phyloP scores from a whole-genome alignment of 2,329 filamentous ascomycete species.

The Hypoxylon sp. region DNA sequence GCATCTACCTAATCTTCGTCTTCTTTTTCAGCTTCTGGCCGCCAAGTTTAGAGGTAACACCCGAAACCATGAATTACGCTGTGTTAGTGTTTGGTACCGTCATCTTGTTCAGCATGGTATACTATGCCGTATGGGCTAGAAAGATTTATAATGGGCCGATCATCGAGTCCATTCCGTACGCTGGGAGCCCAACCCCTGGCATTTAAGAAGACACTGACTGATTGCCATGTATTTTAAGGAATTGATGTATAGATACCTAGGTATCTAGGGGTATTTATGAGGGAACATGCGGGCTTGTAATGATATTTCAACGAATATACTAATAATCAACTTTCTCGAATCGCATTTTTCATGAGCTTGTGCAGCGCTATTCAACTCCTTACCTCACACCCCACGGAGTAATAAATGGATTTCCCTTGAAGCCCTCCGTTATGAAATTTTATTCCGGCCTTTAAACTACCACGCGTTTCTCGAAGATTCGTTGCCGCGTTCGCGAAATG shows the following conservation, averaged over 20 bases:
- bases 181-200: slow-evolving; percentile 1
- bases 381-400: background rate
- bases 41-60: slow-evolving; percentile 41
- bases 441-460: no score
- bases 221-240: background rate
- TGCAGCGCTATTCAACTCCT: background rate
- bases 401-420: background rate
- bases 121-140: slow-evolving; percentile 48
- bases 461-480: background rate
- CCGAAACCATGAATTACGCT: slow-evolving; percentile 48
- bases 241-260: background rate
- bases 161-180: slow-evolving; percentile 34
- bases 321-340: background rate
- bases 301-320: background rate
- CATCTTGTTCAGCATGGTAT: slow-evolving; percentile 47
- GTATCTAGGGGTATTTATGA: background rate
- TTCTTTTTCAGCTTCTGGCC: slow-evolving; percentile 52
- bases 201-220: background rate
- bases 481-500: slow-evolving; percentile 4
- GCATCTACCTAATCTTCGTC: slow-evolving; percentile 42
- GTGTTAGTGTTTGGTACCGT: slow-evolving; percentile 44
- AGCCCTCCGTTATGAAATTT: background rate
- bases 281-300: background rate
- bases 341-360: background rate
- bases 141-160: slow-evolving; percentile 46